Evolutionary conservation across 2,329 filamentous ascomycete species (phyloP).

Genomic region (Colletotrichum lini): DNA sequence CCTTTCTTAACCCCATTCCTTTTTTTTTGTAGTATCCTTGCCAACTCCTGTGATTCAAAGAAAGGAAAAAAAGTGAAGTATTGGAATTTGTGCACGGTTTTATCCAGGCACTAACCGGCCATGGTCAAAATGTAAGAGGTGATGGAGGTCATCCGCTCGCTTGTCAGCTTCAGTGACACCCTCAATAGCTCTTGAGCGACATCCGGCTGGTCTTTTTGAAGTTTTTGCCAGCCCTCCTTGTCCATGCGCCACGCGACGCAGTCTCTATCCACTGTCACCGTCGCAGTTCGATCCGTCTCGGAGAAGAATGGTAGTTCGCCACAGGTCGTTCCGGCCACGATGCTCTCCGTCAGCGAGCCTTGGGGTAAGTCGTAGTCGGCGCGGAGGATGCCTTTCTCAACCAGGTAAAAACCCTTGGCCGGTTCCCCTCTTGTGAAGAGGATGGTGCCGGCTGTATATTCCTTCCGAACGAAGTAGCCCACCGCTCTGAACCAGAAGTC

Average conservation of each 20-base stretch:
- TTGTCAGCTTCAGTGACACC: slow-evolving; percentile 93
- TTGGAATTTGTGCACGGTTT: neutral
- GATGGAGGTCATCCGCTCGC: slow-evolving; percentile 86
- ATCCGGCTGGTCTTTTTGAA: slow-evolving; percentile 81
- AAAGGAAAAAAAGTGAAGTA: neutral
- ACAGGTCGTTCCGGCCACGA: slow-evolving; percentile 94
- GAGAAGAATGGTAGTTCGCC: slow-evolving; percentile 97
- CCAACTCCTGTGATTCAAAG: slow-evolving; percentile 12
- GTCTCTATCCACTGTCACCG: slow-evolving; percentile 85
- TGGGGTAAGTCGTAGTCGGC: slow-evolving; percentile 94
- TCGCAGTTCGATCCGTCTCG: slow-evolving; percentile 89
- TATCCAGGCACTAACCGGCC: slow-evolving; percentile 57
- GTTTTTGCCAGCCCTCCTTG: slow-evolving; percentile 75
- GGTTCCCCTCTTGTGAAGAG: slow-evolving; percentile 84
- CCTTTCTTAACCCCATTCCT: neutral
- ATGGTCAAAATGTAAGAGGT: slow-evolving; percentile 69
- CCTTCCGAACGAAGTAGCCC: slow-evolving; percentile 80
- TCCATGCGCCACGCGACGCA: slow-evolving; percentile 88
- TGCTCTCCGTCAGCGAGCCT: slow-evolving; percentile 89
- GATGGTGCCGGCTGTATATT: slow-evolving; percentile 77
- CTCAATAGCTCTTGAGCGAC: slow-evolving; percentile 87
- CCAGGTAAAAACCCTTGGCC: slow-evolving; percentile 88
- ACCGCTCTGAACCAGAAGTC: slow-evolving; percentile 93
- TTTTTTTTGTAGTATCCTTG: slow-evolving; percentile 14
- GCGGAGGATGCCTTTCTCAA: slow-evolving; percentile 90